Conservation (phyloP, 2,329 filamentous ascomycete genomes). For the Cytospora mali region DNA sequence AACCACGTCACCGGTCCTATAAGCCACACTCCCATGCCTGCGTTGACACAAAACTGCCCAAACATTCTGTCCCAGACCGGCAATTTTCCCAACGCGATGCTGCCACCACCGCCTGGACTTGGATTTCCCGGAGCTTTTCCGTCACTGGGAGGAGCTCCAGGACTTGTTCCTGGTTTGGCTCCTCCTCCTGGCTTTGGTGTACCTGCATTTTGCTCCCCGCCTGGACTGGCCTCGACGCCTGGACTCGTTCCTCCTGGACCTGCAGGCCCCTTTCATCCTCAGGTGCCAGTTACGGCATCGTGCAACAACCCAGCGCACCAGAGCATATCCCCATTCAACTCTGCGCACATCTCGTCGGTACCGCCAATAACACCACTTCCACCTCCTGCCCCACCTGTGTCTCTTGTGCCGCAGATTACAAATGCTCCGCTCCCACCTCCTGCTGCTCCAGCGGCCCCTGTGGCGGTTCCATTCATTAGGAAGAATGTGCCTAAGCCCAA, state of each 20-base stretch:
- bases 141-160: not conserved
- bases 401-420: not conserved
- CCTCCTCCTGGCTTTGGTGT: not conserved
- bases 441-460: not conserved
- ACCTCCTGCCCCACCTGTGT: conserved; percentile 8
- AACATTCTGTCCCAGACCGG: not conserved
- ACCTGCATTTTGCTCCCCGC: not conserved
- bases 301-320: conserved; percentile 26
- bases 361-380: not conserved
- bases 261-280: conserved; percentile 14
- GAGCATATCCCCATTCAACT: not conserved
- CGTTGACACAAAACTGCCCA: not conserved
- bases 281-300: conserved; percentile 8
- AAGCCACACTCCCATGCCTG: not conserved
- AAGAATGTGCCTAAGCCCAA: conserved; percentile 27
- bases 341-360: not conserved
- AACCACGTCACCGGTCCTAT: conserved; percentile 1
- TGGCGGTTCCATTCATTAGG: conserved; percentile 16
- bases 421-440: not conserved
- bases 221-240: not conserved
- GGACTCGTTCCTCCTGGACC: not conserved
- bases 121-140: not conserved
- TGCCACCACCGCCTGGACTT: conserved; percentile 5
- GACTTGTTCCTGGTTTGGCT: not conserved
- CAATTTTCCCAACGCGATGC: not conserved